Evolutionary conservation across 331 rosid genomes (phyloP).

Genomic region (Pyracantha coccinea): DNA sequence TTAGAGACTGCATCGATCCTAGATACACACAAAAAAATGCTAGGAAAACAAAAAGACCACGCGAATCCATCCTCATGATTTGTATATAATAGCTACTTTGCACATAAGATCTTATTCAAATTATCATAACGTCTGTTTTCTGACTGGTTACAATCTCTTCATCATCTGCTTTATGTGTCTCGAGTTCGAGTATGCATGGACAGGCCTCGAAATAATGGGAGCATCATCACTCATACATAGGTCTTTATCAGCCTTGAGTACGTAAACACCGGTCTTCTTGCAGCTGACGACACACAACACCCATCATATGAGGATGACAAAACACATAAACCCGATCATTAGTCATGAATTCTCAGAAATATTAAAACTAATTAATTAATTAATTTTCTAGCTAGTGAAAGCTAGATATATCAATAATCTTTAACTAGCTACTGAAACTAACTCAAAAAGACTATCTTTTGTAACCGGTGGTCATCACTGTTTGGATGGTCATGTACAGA

Average conservation of each 20-base stretch:
- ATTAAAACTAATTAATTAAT: background rate
- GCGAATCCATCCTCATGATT: background rate
- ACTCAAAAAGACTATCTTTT: background rate
- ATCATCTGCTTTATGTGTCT: background rate
- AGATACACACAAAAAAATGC: background rate
- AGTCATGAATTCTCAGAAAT: background rate
- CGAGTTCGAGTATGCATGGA: background rate
- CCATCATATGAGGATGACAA: background rate
- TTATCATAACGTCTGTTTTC: background rate
- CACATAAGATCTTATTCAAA: background rate
- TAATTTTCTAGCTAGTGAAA: background rate
- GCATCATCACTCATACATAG: background rate
- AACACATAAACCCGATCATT: background rate
- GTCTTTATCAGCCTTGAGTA: background rate
- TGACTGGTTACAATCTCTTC: constrained; percentile 3
- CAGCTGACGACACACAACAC: background rate
- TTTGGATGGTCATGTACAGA: too few species aligned
- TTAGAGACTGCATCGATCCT: background rate
- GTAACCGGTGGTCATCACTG: background rate
- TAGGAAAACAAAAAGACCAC: background rate
- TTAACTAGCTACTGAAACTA: background rate
- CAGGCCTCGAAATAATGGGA: background rate
- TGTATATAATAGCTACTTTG: background rate
- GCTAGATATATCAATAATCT: background rate
- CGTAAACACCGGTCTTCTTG: background rate